phyloP scores from a whole-genome alignment of 768 basidiomycete species.

The Austroboletus eburneus region DNA sequence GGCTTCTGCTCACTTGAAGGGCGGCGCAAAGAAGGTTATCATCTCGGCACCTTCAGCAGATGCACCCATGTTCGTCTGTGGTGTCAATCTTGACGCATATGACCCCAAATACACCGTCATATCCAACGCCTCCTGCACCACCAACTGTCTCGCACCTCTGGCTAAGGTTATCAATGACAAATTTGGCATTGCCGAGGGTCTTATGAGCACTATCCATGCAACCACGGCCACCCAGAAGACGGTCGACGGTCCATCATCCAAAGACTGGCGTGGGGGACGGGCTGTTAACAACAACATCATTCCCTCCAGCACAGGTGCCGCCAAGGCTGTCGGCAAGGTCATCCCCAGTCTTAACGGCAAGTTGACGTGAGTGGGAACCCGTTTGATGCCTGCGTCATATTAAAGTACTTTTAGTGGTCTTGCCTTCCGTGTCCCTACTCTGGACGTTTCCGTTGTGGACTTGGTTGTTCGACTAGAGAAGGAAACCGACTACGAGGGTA shows the following conservation, averaged over 20 bases:
- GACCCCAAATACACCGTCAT: conserved; percentile 88
- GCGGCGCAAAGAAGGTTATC: conserved; percentile 99
- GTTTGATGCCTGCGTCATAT: no score
- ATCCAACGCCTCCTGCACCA: conserved; percentile 99
- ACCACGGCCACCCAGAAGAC: conserved; percentile 96
- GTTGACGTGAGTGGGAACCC: conserved; percentile 69
- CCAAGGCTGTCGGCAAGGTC: conserved; percentile 98
- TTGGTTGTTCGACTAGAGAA: conserved; percentile 92
- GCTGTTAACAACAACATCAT: conserved; percentile 98
- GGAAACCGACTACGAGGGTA: conserved; percentile 78
- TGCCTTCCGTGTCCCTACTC: conserved; percentile 94
- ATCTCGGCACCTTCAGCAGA: conserved; percentile 99
- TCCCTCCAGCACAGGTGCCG: conserved; percentile 97
- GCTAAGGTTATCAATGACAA: conserved; percentile 98
- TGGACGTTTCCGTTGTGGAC: conserved; percentile 97
- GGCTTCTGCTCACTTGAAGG: conserved; percentile 91
- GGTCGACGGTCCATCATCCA: conserved; percentile 89
- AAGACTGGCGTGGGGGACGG: conserved; percentile 98
- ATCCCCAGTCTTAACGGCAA: conserved; percentile 96
- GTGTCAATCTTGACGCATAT: conserved; percentile 94
- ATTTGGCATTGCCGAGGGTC: conserved; percentile 91
- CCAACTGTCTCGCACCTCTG: conserved; percentile 99
- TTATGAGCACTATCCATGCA: conserved; percentile 98
- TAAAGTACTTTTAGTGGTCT: conserved; percentile 77
- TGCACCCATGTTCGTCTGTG: conserved; percentile 91